Evolutionary conservation across 75 land plant genomes (phyloP).

Genomic region (Pinus albicaulis): DNA sequence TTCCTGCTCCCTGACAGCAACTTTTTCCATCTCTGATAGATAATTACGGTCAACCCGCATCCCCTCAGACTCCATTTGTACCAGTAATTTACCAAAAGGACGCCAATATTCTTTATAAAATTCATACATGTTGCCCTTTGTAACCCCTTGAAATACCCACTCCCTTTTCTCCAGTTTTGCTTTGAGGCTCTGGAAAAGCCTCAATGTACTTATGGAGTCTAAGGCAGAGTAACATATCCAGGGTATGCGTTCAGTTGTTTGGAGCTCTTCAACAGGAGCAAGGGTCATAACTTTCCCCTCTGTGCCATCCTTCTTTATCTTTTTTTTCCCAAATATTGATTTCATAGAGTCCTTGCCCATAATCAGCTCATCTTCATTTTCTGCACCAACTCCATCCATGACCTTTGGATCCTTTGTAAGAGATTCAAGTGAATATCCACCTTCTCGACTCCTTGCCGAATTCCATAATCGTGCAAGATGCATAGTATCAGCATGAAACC

Average conservation of each 20-base stretch:
- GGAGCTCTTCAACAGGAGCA: slow-evolving; percentile 86
- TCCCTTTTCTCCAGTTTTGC: slow-evolving; percentile 32
- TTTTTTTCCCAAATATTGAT: slow-evolving; percentile 73
- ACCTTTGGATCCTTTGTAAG: slow-evolving; percentile 64
- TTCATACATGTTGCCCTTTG: slow-evolving; percentile 61
- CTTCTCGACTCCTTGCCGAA: slow-evolving; percentile 71
- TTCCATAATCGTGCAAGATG: slow-evolving; percentile 96
- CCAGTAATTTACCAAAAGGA: slow-evolving; percentile 85
- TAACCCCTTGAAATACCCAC: slow-evolving; percentile 48
- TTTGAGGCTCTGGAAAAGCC: slow-evolving; percentile 68
- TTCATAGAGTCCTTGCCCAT: slow-evolving; percentile 85
- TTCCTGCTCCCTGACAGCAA: slow-evolving; percentile 75
- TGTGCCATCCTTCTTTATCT: slow-evolving; percentile 84
- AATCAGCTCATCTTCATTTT: slow-evolving; percentile 23
- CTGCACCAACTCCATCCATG: slow-evolving; percentile 37
- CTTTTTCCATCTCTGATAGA: slow-evolving; percentile 77
- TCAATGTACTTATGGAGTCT: slow-evolving; percentile 82
- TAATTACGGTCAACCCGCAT: slow-evolving; percentile 85
- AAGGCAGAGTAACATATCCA: slow-evolving; percentile 92
- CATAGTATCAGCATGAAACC: slow-evolving; percentile 97
- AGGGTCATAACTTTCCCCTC: slow-evolving; percentile 63
- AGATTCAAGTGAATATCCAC: slow-evolving; percentile 96
- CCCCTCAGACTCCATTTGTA: slow-evolving; percentile 84
- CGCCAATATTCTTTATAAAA: slow-evolving; percentile 83
- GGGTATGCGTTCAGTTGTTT: slow-evolving; percentile 50